Conservation (phyloP, 495 filamentous ascomycete genomes). For the Apodospora peruviana region DNA sequence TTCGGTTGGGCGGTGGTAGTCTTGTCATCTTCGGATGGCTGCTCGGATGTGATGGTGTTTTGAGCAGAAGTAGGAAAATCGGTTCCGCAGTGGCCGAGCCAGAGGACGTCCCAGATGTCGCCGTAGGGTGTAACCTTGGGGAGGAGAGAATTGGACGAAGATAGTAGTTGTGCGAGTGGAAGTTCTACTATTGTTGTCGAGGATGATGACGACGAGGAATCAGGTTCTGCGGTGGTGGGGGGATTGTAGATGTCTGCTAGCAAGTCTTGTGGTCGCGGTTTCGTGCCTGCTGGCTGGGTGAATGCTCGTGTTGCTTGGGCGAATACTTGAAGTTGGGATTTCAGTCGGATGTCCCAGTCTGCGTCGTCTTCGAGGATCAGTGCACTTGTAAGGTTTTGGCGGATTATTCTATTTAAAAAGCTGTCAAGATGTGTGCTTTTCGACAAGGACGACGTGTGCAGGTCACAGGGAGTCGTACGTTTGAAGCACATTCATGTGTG, state of each 20-base stretch:
- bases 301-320: slow-evolving; percentile 26
- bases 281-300: slow-evolving; percentile 10
- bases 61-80: slow-evolving; percentile 23
- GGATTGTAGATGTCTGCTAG: slow-evolving; percentile 6
- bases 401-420: slow-evolving; percentile 19
- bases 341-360: slow-evolving; percentile 45
- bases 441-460: too few species aligned
- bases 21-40: not conserved
- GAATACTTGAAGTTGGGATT: slow-evolving; percentile 36
- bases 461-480: slow-evolving; percentile 7
- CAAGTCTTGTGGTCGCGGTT: not conserved
- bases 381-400: slow-evolving; percentile 32
- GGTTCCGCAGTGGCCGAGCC: slow-evolving; percentile 47
- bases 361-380: slow-evolving; percentile 47
- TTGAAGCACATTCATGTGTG: slow-evolving; percentile 41
- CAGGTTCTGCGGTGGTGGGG: not conserved
- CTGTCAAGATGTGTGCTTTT: not conserved
- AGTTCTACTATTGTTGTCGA: not conserved
- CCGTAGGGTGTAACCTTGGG: too few species aligned
- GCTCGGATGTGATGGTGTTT: too few species aligned
- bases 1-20: not conserved
- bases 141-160: not conserved
- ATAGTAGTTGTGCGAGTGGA: not conserved
- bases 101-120: slow-evolving; percentile 44
- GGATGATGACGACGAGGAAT: too few species aligned